A percentile compares a stretch with the other conserved stretches of the same genome.
Conservation (phyloP, 192 early-diverging fungal genomes). For the Thamnidium elegans region DNA sequence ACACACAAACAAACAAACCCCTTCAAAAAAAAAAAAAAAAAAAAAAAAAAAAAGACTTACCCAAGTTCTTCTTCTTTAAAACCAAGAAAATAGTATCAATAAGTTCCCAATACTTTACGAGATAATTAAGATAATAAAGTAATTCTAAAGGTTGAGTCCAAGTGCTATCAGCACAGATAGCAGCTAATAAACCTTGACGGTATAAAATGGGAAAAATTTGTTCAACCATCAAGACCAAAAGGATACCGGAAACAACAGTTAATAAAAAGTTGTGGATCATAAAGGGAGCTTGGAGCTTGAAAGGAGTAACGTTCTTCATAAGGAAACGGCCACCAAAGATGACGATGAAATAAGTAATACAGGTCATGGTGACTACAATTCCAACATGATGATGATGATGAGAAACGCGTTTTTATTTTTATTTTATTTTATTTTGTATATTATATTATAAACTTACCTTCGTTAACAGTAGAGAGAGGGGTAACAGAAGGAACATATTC, state of each 20-base stretch:
- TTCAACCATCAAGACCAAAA: constrained; percentile 74
- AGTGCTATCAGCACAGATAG: constrained; percentile 63
- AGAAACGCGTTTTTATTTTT: neutral
- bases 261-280: constrained; percentile 82
- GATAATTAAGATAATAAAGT: constrained; percentile 89
- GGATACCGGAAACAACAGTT: constrained; percentile 61
- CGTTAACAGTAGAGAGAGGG: constrained; percentile 46
- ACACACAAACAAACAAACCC: no score
- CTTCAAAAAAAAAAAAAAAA: neutral
- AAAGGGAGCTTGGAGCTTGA: constrained; percentile 68
- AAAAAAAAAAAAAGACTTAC: constrained; percentile 32
- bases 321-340: constrained; percentile 77
- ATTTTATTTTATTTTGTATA: neutral
- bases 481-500: constrained; percentile 48
- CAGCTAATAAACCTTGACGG: constrained; percentile 66
- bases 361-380: constrained; percentile 43
- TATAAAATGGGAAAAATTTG: constrained; percentile 70
- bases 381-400: constrained; percentile 13
- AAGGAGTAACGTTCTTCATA: constrained; percentile 64
- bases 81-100: constrained; percentile 86
- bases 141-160: constrained; percentile 81
- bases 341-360: constrained; percentile 65
- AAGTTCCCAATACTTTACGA: constrained; percentile 90
- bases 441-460: constrained; percentile 16
- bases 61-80: constrained; percentile 77